A percentile compares a stretch with the other conserved stretches of the same genome.
These are phyloP conservation scores for Phaffia tasmanica DNA, from an alignment of 768 basidiomycete genomes.

Conservation along the genomic window DNA sequence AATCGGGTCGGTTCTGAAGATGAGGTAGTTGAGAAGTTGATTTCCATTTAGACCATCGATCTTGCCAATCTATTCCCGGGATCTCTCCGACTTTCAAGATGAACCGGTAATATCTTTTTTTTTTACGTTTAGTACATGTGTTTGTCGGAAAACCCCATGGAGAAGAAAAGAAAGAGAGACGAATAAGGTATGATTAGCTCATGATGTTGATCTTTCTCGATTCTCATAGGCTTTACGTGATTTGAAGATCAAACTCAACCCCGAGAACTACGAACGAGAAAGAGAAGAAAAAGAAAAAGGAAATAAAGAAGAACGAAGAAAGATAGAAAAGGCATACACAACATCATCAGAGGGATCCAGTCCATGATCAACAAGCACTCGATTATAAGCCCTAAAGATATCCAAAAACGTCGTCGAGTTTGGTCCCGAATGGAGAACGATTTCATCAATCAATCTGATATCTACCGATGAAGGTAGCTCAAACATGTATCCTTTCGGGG, in stretches of 20 bases:
- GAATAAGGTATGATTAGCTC: too few species aligned
- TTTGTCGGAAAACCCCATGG: too few species aligned
- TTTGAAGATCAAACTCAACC: not conserved
- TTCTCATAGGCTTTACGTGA: too few species aligned
- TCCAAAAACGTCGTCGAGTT: slow-evolving; percentile 63
- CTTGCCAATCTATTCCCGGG: slow-evolving; percentile 67
- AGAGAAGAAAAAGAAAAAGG: not conserved
- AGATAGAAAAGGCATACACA: slow-evolving; percentile 31
- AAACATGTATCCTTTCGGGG: too few species aligned
- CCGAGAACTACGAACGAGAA: not conserved
- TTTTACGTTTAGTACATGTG: too few species aligned
- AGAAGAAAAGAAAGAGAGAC: too few species aligned
- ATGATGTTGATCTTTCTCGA: too few species aligned
- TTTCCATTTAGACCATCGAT: slow-evolving; percentile 53
- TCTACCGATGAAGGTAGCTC: slow-evolving; percentile 42
- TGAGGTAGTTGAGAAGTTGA: slow-evolving; percentile 15
- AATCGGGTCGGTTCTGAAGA: slow-evolving; percentile 3
- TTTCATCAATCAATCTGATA: slow-evolving; percentile 60
- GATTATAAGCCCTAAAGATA: slow-evolving; percentile 76
- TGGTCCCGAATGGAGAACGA: slow-evolving; percentile 57
- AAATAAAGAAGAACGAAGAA: not conserved
- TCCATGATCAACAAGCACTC: slow-evolving; percentile 59
- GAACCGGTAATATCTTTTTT: slow-evolving; percentile 54
- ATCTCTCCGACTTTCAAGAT: slow-evolving; percentile 70
- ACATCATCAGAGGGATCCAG: slow-evolving; percentile 68